A percentile compares a stretch with the other conserved stretches of the same genome.
Evolutionary conservation across 2,329 filamentous ascomycete species (phyloP).

Genomic region (Furcasterigmium furcatum): DNA sequence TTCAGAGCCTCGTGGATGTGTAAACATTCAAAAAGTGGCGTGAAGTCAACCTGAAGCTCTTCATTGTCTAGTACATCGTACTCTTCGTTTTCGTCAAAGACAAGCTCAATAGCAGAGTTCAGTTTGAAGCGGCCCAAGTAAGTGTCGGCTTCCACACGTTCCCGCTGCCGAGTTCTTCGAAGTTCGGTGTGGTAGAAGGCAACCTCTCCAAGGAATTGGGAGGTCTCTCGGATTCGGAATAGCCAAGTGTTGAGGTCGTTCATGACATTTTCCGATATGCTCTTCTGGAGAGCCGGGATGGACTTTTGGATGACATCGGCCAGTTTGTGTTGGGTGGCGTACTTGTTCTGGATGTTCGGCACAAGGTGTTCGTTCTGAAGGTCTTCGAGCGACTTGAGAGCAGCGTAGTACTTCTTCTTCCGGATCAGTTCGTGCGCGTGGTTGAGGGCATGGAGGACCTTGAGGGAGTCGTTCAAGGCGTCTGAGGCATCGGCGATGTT

Average conservation of each 20-base stretch:
- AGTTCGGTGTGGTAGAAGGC: conserved; percentile 95
- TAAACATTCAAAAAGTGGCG: conserved; percentile 87
- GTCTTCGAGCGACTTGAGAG: conserved; percentile 89
- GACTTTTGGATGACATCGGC: conserved; percentile 95
- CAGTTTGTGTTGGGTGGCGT: conserved; percentile 90
- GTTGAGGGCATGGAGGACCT: conserved; percentile 89
- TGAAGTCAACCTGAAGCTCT: conserved; percentile 91
- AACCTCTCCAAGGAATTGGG: conserved; percentile 92
- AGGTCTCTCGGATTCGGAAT: conserved; percentile 90
- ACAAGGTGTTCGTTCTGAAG: conserved; percentile 91
- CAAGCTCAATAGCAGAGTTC: conserved; percentile 93
- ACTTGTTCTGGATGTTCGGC: conserved; percentile 70
- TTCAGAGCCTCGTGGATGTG: conserved; percentile 96
- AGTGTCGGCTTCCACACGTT: conserved; percentile 71
- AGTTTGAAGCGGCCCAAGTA: conserved; percentile 83
- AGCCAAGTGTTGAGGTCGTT: conserved; percentile 95
- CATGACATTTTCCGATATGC: conserved; percentile 96
- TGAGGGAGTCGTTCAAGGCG: conserved; percentile 85
- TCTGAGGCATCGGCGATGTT: conserved; percentile 93
- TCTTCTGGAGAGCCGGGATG: conserved; percentile 85
- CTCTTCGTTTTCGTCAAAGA: conserved; percentile 92
- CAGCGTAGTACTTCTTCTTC: conserved; percentile 94
- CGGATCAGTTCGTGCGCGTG: conserved; percentile 87
- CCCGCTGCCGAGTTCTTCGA: conserved; percentile 76
- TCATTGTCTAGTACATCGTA: conserved; percentile 96